These are phyloP conservation scores for Didymella keratinophila DNA, from an alignment of 2,329 filamentous ascomycete species.

Conservation along the genomic window DNA sequence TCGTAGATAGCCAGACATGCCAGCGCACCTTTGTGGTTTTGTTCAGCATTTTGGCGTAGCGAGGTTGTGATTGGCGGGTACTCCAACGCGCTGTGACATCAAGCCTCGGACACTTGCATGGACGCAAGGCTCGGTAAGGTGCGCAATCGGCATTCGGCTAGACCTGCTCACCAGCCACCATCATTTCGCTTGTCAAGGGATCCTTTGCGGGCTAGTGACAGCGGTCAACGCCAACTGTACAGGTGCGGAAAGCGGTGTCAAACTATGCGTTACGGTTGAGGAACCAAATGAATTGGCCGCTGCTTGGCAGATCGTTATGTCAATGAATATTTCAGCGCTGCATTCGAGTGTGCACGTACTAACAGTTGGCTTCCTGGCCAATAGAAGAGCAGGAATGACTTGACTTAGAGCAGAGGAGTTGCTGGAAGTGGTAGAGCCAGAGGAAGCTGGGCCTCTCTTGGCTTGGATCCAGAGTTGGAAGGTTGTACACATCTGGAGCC, in stretches of 20 bases:
- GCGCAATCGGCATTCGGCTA: conserved; percentile 28
- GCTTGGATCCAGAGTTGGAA: neutral
- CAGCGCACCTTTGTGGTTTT: conserved; percentile 27
- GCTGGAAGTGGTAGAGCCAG: neutral
- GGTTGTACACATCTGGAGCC: neutral
- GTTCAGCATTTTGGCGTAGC: conserved; percentile 15
- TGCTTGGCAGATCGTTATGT: conserved; percentile 17
- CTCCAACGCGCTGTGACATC: conserved; percentile 33
- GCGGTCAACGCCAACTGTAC: conserved; percentile 8
- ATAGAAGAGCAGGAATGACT: conserved; percentile 4
- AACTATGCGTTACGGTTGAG: conserved; percentile 11
- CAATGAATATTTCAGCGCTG: neutral
- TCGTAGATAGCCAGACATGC: conserved; percentile 21
- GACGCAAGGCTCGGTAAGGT: conserved; percentile 1
- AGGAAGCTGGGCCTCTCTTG: conserved; percentile 13
- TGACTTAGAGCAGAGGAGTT: neutral
- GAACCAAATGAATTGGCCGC: conserved; percentile 7
- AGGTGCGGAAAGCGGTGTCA: conserved; percentile 17
- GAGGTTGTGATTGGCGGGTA: conserved; percentile 29
- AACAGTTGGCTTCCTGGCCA: neutral
- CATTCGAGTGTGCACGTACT: neutral
- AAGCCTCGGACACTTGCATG: conserved; percentile 19
- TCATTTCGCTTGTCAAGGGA: conserved; percentile 29
- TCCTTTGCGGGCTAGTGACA: conserved; percentile 19
- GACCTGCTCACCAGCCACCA: conserved; percentile 25